Evolutionary conservation across 2,329 filamentous ascomycete species (phyloP).

Genomic region (Cadophora gregata): DNA sequence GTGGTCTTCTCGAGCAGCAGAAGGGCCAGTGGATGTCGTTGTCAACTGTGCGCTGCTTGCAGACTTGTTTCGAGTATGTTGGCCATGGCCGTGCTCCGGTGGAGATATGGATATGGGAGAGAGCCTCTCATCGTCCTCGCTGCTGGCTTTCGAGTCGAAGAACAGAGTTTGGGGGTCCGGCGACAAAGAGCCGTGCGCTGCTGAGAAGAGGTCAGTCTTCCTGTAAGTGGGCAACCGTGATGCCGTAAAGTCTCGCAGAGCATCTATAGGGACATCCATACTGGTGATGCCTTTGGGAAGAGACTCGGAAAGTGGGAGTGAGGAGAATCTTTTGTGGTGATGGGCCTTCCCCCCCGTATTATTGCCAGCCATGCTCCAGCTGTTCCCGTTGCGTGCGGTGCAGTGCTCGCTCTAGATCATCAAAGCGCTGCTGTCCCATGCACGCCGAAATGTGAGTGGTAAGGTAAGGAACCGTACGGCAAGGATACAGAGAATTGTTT

Average conservation of each 20-base stretch:
- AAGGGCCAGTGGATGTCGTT: background rate
- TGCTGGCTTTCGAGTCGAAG: constrained; percentile 4
- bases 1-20: background rate
- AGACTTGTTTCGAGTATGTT: constrained; percentile 14
- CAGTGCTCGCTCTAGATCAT: background rate
- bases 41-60: constrained; percentile 6
- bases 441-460: background rate
- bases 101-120: background rate
- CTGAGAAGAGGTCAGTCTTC: constrained; percentile 7
- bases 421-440: constrained; percentile 12
- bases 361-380: constrained; percentile 15
- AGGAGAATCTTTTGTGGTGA: constrained; percentile 13
- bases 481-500: background rate
- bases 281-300: constrained; percentile 7
- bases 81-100: constrained; percentile 7
- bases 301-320: constrained; percentile 10
- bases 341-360: constrained; percentile 4
- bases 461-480: background rate
- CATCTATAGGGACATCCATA: constrained; percentile 12
- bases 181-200: constrained; percentile 2
- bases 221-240: constrained; percentile 11
- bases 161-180: constrained; percentile 5
- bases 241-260: constrained; percentile 7
- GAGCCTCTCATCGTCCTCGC: constrained; percentile 10
- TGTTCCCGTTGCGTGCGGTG: constrained; percentile 1